Conservation (phyloP, 148 eudicot species). For the Amaranthus palmeri region DNA sequence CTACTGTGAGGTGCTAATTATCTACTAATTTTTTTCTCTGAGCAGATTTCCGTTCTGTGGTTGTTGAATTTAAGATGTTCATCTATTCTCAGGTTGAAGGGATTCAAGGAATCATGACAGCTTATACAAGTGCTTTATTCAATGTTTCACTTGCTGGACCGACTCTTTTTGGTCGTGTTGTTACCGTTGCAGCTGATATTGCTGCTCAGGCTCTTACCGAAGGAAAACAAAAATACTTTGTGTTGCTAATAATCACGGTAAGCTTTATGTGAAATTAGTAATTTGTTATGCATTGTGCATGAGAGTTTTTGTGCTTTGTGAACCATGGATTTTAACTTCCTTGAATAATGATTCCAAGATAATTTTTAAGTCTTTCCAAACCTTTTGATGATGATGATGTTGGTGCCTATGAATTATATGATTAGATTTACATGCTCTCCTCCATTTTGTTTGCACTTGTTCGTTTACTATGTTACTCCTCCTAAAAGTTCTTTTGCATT, state of each 20-base stretch:
- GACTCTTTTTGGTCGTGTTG: slow-evolving; percentile 85
- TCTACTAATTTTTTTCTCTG: neutral
- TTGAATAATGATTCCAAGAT: slow-evolving; percentile 1
- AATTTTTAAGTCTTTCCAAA: neutral
- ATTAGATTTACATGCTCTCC: neutral
- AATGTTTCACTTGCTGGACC: slow-evolving; percentile 99
- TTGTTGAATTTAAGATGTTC: slow-evolving; percentile 5
- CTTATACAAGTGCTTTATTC: slow-evolving; percentile 72
- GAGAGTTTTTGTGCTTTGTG: neutral
- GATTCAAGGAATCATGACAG: slow-evolving; percentile 84
- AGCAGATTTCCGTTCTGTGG: neutral
- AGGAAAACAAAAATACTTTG: slow-evolving; percentile 65
- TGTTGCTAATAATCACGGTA: slow-evolving; percentile 91
- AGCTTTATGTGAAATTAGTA: slow-evolving; percentile 14
- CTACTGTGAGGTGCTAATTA: slow-evolving; percentile 69
- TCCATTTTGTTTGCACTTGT: neutral
- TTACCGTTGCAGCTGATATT: slow-evolving; percentile 69
- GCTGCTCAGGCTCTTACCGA: slow-evolving; percentile 64
- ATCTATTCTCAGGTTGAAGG: slow-evolving; percentile 75
- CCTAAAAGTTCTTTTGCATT: neutral
- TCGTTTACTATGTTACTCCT: neutral
- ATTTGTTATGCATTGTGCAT: neutral
- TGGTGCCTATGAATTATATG: neutral
- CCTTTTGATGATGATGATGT: neutral
- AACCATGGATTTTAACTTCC: neutral